Base-by-base conservation (phyloP, 768 basidiomycete genomes). In the Daedalea quercina region DNA sequence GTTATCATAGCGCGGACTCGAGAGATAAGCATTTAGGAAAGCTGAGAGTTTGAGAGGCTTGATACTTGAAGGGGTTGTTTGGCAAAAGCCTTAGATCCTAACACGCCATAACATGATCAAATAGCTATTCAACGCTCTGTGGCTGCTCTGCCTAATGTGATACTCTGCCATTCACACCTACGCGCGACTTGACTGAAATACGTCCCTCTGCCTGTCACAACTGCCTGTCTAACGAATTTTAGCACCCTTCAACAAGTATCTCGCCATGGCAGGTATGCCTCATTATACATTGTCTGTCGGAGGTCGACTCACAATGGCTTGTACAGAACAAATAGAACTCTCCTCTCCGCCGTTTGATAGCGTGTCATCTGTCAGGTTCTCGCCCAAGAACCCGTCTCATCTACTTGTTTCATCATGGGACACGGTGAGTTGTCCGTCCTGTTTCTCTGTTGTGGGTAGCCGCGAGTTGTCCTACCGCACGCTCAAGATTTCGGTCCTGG, bases 371-470 rank as follows among this genome's bases (percentile, higher is more conserved):
- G 71, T 97, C 25, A 76, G 80, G 28, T 97, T 88, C 68, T 90
- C 92, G 20, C 88, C 92, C 1, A 76, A 77, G 2, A 80, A 87
- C 65, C 85, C 93, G 2, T 77, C 87, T 51, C 83, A 87, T 19
- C 71, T 98, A 1, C 71, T 97, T 0, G 90, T 89, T 17, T 82
- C 90, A 12, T 87, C 89, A 55, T 98, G 95, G 95, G 95, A 98
- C 68, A 81, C 89, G 22, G 80, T 81, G 51, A 58, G 79, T 57
- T 37, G 26, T 9, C 25, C 12, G 23, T 26, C 28, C 6, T n/a
- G 17, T 42, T 17, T 42, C 40, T 37, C n/a, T n/a, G 28, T 4
- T 31, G 40, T 42, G 40, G 40, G 20, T 17, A 17, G 6, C 40
- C 40, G 40, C 20, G 40, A 42, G 15, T 42, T 4, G 28, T 31